Percentiles rank a stretch among this genome's conserved stretches.
Evolutionary conservation across 2,329 filamentous ascomycete genomes (phyloP).

Genomic region (Ploettnerulaceae sp.): DNA sequence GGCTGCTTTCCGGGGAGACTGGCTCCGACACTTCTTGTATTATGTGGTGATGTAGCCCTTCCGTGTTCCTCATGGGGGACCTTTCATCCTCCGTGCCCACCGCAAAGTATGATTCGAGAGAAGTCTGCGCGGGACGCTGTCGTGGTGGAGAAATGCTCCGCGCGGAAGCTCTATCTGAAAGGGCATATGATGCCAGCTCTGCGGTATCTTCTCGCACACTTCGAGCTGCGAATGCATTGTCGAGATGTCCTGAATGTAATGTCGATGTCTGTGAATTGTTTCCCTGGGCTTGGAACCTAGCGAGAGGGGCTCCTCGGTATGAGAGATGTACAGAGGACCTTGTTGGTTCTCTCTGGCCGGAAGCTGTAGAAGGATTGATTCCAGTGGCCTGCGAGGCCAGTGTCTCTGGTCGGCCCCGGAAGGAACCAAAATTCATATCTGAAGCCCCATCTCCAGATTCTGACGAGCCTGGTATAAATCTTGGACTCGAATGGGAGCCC

Average conservation of each 20-base stretch:
- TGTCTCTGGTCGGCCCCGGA: slow-evolving; percentile 19
- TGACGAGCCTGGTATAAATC: slow-evolving; percentile 25
- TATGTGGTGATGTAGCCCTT: slow-evolving; percentile 39
- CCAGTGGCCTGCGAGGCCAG: slow-evolving; percentile 10
- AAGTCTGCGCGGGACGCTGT: slow-evolving; percentile 20
- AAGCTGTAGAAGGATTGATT: slow-evolving; percentile 18
- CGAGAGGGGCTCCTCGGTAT: slow-evolving; percentile 53
- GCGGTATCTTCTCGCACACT: slow-evolving; percentile 83
- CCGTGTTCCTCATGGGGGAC: slow-evolving; percentile 17
- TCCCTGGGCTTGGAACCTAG: slow-evolving; percentile 38
- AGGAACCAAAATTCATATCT: slow-evolving; percentile 24
- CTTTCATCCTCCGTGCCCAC: slow-evolving; percentile 24
- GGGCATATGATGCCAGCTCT: slow-evolving; percentile 76
- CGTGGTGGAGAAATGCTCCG: slow-evolving; percentile 30
- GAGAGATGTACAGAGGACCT: slow-evolving; percentile 68
- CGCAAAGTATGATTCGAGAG: slow-evolving; percentile 29
- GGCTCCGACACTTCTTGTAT: slow-evolving; percentile 61
- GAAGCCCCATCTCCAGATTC: slow-evolving; percentile 19
- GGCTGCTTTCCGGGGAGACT: slow-evolving; percentile 42
- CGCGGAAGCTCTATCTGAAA: slow-evolving; percentile 53
- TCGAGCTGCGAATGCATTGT: slow-evolving; percentile 69
- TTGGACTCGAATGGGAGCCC: slow-evolving; percentile 28
- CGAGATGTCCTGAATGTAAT: slow-evolving; percentile 45
- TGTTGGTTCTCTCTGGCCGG: slow-evolving; percentile 56
- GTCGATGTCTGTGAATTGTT: slow-evolving; percentile 10